Base-by-base conservation (phyloP, 2,329 filamentous ascomycete genomes). In the Aspergillus ochraceus region DNA sequence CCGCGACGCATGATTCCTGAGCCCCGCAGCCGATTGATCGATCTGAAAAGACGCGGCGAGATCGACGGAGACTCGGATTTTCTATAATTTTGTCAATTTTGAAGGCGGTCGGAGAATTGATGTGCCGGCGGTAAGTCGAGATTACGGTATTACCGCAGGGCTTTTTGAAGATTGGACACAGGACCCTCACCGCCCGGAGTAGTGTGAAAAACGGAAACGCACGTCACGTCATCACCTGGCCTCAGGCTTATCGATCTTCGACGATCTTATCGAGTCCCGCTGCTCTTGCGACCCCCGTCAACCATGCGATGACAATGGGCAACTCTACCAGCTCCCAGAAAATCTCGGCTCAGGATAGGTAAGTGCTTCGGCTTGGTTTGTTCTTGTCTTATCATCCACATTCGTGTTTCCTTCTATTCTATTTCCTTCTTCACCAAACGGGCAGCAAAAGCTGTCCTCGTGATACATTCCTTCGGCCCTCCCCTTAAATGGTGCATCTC, bases 301-400 rank as follows among this genome's bases (percentile, higher is more conserved):
- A 66, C 17, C 60, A 73, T 75, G 73, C 68, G 63, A 60, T 67
- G 63, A 70, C 64, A 52, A 90, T 90, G 88, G 88, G 88, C 51
- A 90, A 89, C 74, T 77, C 83, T 54, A 77, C 78, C 68, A 89
- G 86, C 75, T 79, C 84, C 58, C 83, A 85, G 71, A 90, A 87
- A 75, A 86, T 90, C 62, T 88, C 88, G 36, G 84, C 86, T 70
- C 93, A 97, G 80, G 94, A 98, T 80, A 92, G 92, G 93, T 96
- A 74, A 69, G 85, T 42, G 14, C 30, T 8, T 56, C 30, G 55
- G 22, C 19, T 50, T 45, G 8, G n/a, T 42, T 6, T 20, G 49
- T 6, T 19, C 10, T 36, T 12, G 5, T 49, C 24, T 6, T 10
- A 6, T 24, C 20, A 20, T 51, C 1, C 12, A 4, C 52, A 12